Base-by-base conservation (phyloP, 768 basidiomycete species). In the Kwoniella sp. region DNA sequence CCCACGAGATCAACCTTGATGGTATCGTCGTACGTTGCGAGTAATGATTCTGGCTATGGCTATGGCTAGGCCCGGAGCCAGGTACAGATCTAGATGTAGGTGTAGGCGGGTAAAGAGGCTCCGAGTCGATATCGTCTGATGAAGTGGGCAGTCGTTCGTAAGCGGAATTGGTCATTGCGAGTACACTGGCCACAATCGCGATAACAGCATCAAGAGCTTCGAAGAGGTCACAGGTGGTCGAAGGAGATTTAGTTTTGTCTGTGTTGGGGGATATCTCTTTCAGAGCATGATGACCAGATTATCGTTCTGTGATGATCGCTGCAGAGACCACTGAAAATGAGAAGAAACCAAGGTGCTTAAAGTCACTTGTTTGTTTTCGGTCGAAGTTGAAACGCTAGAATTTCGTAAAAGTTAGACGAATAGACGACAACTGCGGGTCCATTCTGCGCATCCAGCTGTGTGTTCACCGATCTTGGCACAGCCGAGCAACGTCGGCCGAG, bases 81-180 rank as follows among this genome's bases (percentile, higher is more conserved):
- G 41, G n/a, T n/a, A n/a, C n/a, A n/a, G n/a, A n/a, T n/a, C n/a
- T n/a, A n/a, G n/a, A n/a, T n/a, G n/a, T n/a, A n/a, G 56, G 48
- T 58, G 61, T 52, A 48, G 66, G 61, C 15, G 66, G 61, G 20
- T 61, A 67, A 11, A 61, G 56, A 12, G 61, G 34, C 17, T 47
- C 31, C 15, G 58, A 8, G 20, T 45, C 41, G 15, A 45, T 9
- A 20, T 45, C 41, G 20, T 45, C 41, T 13, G 47, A 51, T 15
- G 41, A 47, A 2, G 60, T 62, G 22, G 66, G 66, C 22, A 67
- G n/a, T 17, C 60, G 60, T 31, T 67, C 52, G 56, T 67, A 60
- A 22, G 29, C 37, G 22, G 38, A 48, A 13, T 48, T 31, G 15
- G 58, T 29, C 58, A 60, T 60, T 2, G 47, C 51, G 34, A 26